Conservation (phyloP, 2,329 filamentous ascomycete species). For the Colletotrichum ledebouriae region DNA sequence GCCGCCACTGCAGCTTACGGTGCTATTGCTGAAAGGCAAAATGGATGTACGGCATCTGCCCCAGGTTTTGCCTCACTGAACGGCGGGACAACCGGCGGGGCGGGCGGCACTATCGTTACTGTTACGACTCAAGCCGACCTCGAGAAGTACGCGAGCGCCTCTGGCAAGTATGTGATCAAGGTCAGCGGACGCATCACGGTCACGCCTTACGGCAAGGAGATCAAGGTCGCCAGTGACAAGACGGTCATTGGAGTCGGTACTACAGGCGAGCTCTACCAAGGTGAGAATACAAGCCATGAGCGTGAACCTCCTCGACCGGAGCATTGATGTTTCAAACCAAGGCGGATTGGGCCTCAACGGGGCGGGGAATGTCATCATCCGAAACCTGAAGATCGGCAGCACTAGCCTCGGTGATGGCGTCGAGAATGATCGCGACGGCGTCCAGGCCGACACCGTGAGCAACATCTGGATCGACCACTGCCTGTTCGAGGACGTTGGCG, state of each 20-base stretch:
- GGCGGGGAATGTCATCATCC: conserved; percentile 43
- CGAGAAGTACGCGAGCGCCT: conserved; percentile 44
- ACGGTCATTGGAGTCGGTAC: conserved; percentile 44
- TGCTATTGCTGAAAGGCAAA: conserved; percentile 4
- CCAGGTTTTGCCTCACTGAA: conserved; percentile 46
- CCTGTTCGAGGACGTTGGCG: conserved; percentile 39
- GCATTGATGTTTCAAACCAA: neutral
- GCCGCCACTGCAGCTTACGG: neutral
- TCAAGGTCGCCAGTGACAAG: conserved; percentile 44
- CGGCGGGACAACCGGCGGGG: conserved; percentile 46
- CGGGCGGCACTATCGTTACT: conserved; percentile 43
- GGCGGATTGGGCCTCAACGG: conserved; percentile 42
- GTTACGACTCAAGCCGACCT: conserved; percentile 45
- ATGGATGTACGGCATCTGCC: conserved; percentile 38
- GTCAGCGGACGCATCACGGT: conserved; percentile 45
- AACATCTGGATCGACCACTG: conserved; percentile 45
- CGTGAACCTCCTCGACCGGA: too few relatives aligned
- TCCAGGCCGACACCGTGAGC: conserved; percentile 40
- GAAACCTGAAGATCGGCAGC: conserved; percentile 43
- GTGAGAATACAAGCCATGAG: neutral
- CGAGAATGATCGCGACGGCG: conserved; percentile 37
- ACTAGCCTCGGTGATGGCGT: conserved; percentile 27
- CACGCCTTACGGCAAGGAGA: conserved; percentile 44
- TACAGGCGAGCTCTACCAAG: conserved; percentile 35
- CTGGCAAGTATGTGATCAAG: conserved; percentile 46